These are phyloP conservation scores for Termitomyces sp. DNA, from an alignment of 768 basidiomycete species.

Conservation along the genomic window DNA sequence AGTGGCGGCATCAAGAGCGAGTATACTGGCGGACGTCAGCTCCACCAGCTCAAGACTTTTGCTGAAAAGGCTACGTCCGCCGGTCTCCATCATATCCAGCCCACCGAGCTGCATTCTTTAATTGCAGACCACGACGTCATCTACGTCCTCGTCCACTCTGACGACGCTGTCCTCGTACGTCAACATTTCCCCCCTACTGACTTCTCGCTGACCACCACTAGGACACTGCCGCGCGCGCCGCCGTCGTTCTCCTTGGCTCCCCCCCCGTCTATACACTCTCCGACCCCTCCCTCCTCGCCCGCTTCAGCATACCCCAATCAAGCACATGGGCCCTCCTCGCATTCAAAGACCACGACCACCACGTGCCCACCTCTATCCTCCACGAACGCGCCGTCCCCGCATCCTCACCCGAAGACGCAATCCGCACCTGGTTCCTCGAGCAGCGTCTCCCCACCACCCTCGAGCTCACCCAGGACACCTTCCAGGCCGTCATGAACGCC, in stretches of 20 bases:
- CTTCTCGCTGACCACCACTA: constrained; percentile 4
- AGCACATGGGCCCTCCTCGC: constrained; percentile 62
- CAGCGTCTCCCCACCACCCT: constrained; percentile 70
- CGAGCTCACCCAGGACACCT: constrained; percentile 75
- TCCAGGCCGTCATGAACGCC: constrained; percentile 83
- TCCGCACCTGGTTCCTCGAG: constrained; percentile 53
- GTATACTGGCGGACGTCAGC: constrained; percentile 66
- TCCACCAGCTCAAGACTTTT: constrained; percentile 70
- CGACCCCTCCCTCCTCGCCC: constrained; percentile 28
- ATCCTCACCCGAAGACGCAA: constrained; percentile 21
- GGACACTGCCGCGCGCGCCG: constrained; percentile 31
- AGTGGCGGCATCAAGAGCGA: constrained; percentile 56
- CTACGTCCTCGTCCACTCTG: constrained; percentile 46
- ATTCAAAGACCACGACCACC: constrained; percentile 53
- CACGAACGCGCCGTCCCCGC: constrained; percentile 18
- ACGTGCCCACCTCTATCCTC: constrained; percentile 41
- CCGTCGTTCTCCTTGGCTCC: constrained; percentile 40
- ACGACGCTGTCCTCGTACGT: constrained; percentile 33
- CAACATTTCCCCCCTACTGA: not conserved
- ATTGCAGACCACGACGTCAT: constrained; percentile 38
- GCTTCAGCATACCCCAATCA: constrained; percentile 29
- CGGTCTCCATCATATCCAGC: constrained; percentile 32
- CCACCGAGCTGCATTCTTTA: constrained; percentile 35
- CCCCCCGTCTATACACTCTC: constrained; percentile 39
- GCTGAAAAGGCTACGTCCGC: constrained; percentile 68